Evolutionary conservation across 2,329 filamentous ascomycete species (phyloP).

Genomic region (Clarireedia paspali): DNA sequence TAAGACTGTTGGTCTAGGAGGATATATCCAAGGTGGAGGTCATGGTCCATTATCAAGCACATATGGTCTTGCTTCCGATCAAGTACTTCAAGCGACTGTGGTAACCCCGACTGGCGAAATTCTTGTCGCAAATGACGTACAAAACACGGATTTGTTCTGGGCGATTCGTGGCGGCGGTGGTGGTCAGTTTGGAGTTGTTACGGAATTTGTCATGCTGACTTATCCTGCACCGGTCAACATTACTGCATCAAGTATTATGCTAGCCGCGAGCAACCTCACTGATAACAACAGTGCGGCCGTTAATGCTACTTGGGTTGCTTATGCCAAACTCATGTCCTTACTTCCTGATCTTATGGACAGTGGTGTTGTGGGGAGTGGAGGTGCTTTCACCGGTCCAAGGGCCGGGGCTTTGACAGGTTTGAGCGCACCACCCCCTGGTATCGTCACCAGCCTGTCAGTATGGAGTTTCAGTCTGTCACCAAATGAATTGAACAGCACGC

Average conservation of each 20-base stretch:
- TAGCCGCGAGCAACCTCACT: slow-evolving; percentile 29
- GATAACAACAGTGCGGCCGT: slow-evolving; percentile 21
- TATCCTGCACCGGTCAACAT: slow-evolving; percentile 26
- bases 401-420: background rate
- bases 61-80: slow-evolving; percentile 38
- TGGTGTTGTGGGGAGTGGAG: slow-evolving; percentile 2
- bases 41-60: slow-evolving; percentile 32
- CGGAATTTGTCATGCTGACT: slow-evolving; percentile 35
- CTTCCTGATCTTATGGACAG: slow-evolving; percentile 34
- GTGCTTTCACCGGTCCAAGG: background rate
- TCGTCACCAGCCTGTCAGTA: background rate
- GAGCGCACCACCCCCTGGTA: background rate
- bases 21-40: slow-evolving; percentile 36
- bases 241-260: slow-evolving; percentile 12
- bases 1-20: slow-evolving; percentile 14
- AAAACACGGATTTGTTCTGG: slow-evolving; percentile 29
- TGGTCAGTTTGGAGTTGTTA: slow-evolving; percentile 31
- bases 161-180: slow-evolving; percentile 29
- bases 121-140: slow-evolving; percentile 18
- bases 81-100: slow-evolving; percentile 32
- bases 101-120: slow-evolving; percentile 16
- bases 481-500: no score
- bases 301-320: background rate
- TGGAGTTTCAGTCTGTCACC: no score
- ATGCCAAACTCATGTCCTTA: slow-evolving; percentile 8